phyloP scores from a whole-genome alignment of 2,329 filamentous ascomycete genomes.

The Aspergillus proliferans region DNA sequence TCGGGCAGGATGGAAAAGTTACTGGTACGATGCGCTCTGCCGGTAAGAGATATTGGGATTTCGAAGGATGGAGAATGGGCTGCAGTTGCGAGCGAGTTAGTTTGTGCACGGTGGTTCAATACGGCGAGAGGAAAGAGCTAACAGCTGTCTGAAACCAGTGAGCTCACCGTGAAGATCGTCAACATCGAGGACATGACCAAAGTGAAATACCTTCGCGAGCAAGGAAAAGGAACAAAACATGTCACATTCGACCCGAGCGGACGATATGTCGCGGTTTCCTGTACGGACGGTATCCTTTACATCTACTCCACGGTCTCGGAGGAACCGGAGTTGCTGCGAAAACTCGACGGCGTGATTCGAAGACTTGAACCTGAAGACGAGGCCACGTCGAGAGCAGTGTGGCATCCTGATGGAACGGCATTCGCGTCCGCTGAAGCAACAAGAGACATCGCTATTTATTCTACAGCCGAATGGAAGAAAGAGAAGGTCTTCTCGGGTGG shows the following conservation, averaged over 20 bases:
- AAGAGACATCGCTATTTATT: constrained; percentile 77
- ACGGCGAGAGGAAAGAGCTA: not conserved
- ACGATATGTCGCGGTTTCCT: constrained; percentile 69
- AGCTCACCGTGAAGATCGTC: constrained; percentile 84
- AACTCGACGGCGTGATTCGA: constrained; percentile 79
- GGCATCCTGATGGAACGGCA: constrained; percentile 91
- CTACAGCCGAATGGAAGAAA: constrained; percentile 82
- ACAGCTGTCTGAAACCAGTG: constrained; percentile 43
- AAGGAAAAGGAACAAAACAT: constrained; percentile 82
- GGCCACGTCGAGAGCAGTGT: constrained; percentile 66
- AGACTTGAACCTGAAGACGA: constrained; percentile 71
- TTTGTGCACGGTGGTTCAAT: constrained; percentile 5
- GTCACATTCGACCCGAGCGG: constrained; percentile 80
- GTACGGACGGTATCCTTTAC: constrained; percentile 83
- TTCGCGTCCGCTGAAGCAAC: constrained; percentile 81
- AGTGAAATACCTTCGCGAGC: constrained; percentile 74
- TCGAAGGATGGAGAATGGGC: constrained; percentile 79
- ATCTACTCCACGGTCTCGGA: constrained; percentile 76
- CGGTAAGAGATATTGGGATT: constrained; percentile 77
- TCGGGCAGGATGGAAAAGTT: constrained; percentile 67
- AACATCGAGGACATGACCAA: constrained; percentile 70
- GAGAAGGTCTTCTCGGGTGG: constrained; percentile 73
- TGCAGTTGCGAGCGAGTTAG: constrained; percentile 87
- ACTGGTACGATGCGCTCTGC: constrained; percentile 74
- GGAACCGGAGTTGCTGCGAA: constrained; percentile 72